Evolutionary conservation across 2,329 filamentous ascomycete genomes (phyloP).

Genomic region (Epichloe amarillans): DNA sequence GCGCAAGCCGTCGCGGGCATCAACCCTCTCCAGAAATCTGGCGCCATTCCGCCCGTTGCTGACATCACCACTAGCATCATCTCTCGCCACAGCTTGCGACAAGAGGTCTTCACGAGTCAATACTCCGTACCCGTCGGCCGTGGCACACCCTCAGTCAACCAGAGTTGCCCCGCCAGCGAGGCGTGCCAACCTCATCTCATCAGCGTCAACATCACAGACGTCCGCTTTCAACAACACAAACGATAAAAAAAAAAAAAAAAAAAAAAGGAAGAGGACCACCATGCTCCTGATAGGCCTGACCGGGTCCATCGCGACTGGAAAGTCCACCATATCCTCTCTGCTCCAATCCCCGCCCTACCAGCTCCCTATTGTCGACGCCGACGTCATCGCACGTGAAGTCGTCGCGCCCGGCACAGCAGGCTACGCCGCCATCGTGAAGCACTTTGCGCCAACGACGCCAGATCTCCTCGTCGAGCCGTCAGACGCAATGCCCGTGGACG

Average conservation of each 20-base stretch:
- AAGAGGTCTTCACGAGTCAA: no score
- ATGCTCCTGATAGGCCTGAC: slow-evolving; percentile 71
- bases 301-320: slow-evolving; percentile 93
- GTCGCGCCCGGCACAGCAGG: slow-evolving; percentile 83
- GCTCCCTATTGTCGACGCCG: slow-evolving; percentile 86
- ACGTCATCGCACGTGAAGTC: slow-evolving; percentile 81
- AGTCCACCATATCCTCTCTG: slow-evolving; percentile 83
- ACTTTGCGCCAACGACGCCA: slow-evolving; percentile 74
- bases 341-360: slow-evolving; percentile 70
- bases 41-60: background rate
- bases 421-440: slow-evolving; percentile 66
- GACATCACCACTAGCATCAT: background rate
- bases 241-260: background rate
- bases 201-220: no score
- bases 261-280: background rate
- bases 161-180: no score
- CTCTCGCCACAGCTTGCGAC: no score
- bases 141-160: no score
- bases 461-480: slow-evolving; percentile 61
- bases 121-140: no score
- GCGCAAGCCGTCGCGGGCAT: no score
- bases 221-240: background rate
- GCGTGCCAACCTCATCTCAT: no score
- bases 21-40: background rate
- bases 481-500: slow-evolving; percentile 36